Evolutionary conservation across 192 early-diverging fungal genomes (phyloP).

Genomic region (Coemansia brasiliensis): DNA sequence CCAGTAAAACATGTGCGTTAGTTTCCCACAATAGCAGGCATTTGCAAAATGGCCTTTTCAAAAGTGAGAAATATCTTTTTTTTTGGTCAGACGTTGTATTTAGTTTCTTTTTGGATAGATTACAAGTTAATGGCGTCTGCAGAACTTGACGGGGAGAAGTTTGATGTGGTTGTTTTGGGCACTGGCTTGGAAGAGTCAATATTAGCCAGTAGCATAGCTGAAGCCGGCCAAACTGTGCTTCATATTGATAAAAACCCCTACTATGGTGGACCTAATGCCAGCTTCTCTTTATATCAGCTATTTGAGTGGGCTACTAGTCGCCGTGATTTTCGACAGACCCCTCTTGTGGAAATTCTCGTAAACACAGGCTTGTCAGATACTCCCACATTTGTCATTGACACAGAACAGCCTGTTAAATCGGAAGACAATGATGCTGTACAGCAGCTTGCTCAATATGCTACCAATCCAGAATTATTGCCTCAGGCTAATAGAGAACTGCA

Average conservation of each 20-base stretch:
- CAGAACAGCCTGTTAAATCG: neutral
- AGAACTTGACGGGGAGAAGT: conserved; percentile 56
- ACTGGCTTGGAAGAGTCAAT: conserved; percentile 83
- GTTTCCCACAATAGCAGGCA: too few relatives aligned
- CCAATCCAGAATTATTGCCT: neutral
- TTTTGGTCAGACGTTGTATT: neutral
- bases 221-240: conserved; percentile 67
- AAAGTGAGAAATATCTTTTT: too few relatives aligned
- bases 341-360: conserved; percentile 12
- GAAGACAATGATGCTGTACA: neutral
- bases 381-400: conserved; percentile 11
- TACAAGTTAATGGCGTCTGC: conserved; percentile 15
- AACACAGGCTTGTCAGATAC: neutral
- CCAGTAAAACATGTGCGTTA: neutral
- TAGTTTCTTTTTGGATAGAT: neutral
- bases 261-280: conserved; percentile 74
- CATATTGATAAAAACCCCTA: conserved; percentile 79
- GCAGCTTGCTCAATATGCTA: conserved; percentile 9
- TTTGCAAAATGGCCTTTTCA: too few relatives aligned
- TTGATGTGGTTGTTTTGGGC: conserved; percentile 82
- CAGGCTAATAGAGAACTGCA: conserved; percentile 2
- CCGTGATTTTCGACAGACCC: conserved; percentile 23
- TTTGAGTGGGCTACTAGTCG: conserved; percentile 22
- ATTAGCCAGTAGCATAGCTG: conserved; percentile 73
- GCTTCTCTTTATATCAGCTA: conserved; percentile 24